A percentile compares a stretch with the other conserved stretches of the same genome.
Evolutionary conservation across 1,284 basidiomycete genomes (phyloP).

Genomic region (Golubevia sp.): DNA sequence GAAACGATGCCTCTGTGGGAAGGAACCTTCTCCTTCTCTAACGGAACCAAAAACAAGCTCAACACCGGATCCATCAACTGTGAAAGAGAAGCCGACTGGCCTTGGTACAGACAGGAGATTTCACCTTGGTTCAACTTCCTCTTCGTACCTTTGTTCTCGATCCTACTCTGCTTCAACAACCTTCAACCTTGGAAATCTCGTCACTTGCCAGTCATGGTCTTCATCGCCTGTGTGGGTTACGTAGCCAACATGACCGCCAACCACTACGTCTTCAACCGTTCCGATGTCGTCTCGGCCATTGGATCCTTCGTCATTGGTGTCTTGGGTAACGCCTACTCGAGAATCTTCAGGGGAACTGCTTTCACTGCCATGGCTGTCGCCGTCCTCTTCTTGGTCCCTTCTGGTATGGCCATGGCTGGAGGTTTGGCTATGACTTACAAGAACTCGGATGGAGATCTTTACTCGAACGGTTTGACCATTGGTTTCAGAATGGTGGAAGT

Average conservation of each 20-base stretch:
- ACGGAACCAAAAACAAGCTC: constrained; percentile 36
- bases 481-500: constrained; percentile 75
- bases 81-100: constrained; percentile 69
- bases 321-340: constrained; percentile 80
- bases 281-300: constrained; percentile 81
- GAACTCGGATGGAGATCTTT: constrained; percentile 66
- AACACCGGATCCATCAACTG: constrained; percentile 66
- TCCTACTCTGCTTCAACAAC: constrained; percentile 75
- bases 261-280: constrained; percentile 81
- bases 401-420: constrained; percentile 82
- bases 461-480: constrained; percentile 63
- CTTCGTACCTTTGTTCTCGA: constrained; percentile 80
- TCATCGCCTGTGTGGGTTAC: constrained; percentile 80
- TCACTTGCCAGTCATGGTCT: constrained; percentile 79
- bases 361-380: constrained; percentile 88
- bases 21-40: constrained; percentile 29
- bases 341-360: constrained; percentile 83
- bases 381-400: constrained; percentile 81
- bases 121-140: constrained; percentile 76
- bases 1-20: constrained; percentile 55
- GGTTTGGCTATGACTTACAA: constrained; percentile 73
- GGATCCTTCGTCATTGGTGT: constrained; percentile 83
- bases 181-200: constrained; percentile 74
- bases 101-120: constrained; percentile 80
- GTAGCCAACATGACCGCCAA: constrained; percentile 69